phyloP scores from a whole-genome alignment of 345 rosid genomes.

The Sisymbrium altissimum region DNA sequence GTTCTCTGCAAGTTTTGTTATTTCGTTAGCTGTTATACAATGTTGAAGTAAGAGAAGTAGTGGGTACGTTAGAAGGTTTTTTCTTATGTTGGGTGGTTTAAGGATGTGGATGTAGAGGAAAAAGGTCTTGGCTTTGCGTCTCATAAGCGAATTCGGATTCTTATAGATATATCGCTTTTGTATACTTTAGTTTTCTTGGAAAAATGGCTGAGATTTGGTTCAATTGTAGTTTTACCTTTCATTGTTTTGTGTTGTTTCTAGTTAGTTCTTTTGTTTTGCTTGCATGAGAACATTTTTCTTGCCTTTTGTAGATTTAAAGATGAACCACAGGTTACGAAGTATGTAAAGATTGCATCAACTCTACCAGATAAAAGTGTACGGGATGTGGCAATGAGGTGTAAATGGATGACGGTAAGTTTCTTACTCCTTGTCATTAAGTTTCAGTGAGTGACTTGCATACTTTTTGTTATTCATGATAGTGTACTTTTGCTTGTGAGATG shows the following conservation, averaged over 20 bases:
- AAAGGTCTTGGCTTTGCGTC: neutral
- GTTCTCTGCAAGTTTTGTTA: neutral
- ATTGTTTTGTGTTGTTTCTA: neutral
- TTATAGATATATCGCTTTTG: neutral
- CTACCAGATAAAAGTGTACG: slow-evolving; percentile 88
- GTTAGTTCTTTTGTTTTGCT: neutral
- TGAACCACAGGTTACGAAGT: slow-evolving; percentile 75
- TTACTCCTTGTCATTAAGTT: neutral
- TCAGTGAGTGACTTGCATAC: neutral
- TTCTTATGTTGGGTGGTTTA: neutral
- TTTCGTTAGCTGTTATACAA: neutral
- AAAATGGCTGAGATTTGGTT: neutral
- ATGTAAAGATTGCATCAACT: slow-evolving; percentile 83
- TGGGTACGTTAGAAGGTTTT: neutral
- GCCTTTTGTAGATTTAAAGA: slow-evolving; percentile 51
- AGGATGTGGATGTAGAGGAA: neutral
- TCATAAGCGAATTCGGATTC: neutral
- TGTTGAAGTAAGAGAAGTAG: neutral
- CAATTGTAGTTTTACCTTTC: neutral
- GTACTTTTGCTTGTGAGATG: neutral
- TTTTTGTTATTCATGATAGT: neutral
- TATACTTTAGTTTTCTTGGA: neutral
- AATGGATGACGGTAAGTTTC: slow-evolving; percentile 49
- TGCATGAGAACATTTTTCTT: slow-evolving; percentile 3
- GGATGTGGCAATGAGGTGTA: slow-evolving; percentile 98